Conservation (phyloP, 75 land plant species). For the Picea sitchensis region DNA sequence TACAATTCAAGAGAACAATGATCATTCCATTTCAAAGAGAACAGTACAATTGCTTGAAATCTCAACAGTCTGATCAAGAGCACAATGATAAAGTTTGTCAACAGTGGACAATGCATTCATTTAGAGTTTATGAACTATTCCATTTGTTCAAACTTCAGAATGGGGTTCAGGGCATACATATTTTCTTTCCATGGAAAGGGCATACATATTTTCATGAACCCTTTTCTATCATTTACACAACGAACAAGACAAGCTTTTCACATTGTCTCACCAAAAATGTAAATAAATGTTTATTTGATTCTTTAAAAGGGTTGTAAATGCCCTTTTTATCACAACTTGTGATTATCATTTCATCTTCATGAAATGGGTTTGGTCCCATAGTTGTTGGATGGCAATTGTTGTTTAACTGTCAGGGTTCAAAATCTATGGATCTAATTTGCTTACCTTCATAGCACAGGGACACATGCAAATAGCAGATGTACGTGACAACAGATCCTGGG, state of each 20-base stretch:
- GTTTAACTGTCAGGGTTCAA: neutral
- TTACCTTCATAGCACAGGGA: neutral
- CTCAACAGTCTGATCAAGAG: neutral
- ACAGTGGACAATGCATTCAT: neutral
- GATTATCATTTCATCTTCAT: conserved; percentile 1
- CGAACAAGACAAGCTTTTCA: neutral
- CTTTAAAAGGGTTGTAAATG: neutral
- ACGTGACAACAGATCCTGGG: neutral
- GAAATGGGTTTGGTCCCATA: neutral
- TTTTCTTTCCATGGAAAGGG: neutral
- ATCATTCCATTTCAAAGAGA: neutral
- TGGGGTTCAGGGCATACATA: neutral
- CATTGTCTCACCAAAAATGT: neutral
- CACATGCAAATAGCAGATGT: neutral
- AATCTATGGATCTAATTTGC: neutral
- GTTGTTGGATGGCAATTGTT: neutral
- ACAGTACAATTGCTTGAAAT: neutral
- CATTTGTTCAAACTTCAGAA: too few relatives aligned
- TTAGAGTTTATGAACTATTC: neutral
- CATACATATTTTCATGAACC: neutral
- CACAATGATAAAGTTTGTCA: neutral
- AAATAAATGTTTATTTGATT: neutral
- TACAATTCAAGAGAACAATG: too few relatives aligned
- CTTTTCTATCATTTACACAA: neutral
- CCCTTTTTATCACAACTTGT: neutral